Percentiles rank a stretch among this genome's conserved stretches.
Evolutionary conservation across 208 protist species (phyloP).

Genomic region (Crithidia acanthocephali): DNA sequence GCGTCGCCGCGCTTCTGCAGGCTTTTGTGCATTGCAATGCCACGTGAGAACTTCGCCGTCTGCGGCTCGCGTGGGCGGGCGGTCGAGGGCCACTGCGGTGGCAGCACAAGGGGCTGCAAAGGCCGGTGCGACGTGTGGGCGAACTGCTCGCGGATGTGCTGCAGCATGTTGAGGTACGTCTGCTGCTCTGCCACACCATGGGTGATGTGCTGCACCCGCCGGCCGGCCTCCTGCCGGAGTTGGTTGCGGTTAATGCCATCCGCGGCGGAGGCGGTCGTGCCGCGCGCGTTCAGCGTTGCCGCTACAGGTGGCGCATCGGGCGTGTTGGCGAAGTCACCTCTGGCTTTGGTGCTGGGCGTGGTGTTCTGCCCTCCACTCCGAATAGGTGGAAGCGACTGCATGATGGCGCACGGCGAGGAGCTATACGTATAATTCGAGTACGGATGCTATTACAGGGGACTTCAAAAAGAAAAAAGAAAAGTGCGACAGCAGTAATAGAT

Average conservation of each 20-base stretch:
- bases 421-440: too few relatives aligned
- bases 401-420: neutral
- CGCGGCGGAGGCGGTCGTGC: constrained; percentile 10
- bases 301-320: neutral
- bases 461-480: too few relatives aligned
- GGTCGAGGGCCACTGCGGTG: constrained; percentile 45
- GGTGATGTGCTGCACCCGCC: constrained; percentile 31
- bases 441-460: too few relatives aligned
- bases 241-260: constrained; percentile 32
- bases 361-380: neutral
- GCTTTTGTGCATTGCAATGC: constrained; percentile 28
- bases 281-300: neutral
- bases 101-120: constrained; percentile 52
- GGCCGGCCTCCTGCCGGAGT: constrained; percentile 30
- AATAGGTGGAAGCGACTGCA: constrained; percentile 13
- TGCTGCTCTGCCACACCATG: constrained; percentile 32
- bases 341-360: neutral
- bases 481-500: too few relatives aligned
- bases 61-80: constrained; percentile 41
- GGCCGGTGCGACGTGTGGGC: constrained; percentile 19
- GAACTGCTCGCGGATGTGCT: constrained; percentile 62
- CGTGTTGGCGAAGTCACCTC: neutral
- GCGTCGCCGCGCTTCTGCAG: constrained; percentile 3
- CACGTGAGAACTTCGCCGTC: constrained; percentile 38
- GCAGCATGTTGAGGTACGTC: constrained; percentile 57